phyloP scores from a whole-genome alignment of 371 early-diverging fungal species.

The Rhizopus delemar region DNA sequence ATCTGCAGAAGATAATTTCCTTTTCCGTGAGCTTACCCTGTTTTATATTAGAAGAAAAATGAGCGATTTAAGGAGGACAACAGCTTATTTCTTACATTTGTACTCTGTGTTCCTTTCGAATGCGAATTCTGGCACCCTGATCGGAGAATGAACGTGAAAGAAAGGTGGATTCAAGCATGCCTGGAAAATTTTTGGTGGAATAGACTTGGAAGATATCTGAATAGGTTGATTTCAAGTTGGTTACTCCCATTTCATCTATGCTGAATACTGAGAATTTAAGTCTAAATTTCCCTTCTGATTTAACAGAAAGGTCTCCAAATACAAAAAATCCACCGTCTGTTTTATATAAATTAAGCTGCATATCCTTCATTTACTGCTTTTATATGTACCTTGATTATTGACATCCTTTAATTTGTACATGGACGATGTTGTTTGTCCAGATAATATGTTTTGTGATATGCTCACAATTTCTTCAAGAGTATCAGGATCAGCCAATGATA shows the following conservation, averaged over 20 bases:
- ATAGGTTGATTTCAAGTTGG: slow-evolving; percentile 33
- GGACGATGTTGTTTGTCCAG: slow-evolving; percentile 49
- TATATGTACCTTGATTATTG: slow-evolving; percentile 37
- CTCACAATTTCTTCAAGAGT: slow-evolving; percentile 37
- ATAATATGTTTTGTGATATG: slow-evolving; percentile 42
- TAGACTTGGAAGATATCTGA: slow-evolving; percentile 77
- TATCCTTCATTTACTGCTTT: not conserved
- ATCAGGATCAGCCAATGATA: slow-evolving; percentile 46
- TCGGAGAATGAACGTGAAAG: slow-evolving; percentile 53
- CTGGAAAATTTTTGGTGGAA: slow-evolving; percentile 88
- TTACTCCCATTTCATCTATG: slow-evolving; percentile 54
- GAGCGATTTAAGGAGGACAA: not conserved
- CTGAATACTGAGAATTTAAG: slow-evolving; percentile 90
- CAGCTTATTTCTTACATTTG: slow-evolving; percentile 30
- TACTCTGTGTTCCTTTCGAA: slow-evolving; percentile 52
- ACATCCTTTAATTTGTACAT: slow-evolving; percentile 51
- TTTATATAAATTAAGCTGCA: not conserved
- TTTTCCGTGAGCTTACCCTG: slow-evolving; percentile 1
- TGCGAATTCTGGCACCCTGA: slow-evolving; percentile 54
- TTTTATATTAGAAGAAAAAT: slow-evolving; percentile 3
- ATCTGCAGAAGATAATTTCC: slow-evolving; percentile 13
- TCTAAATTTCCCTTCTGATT: slow-evolving; percentile 86
- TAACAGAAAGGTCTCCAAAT: slow-evolving; percentile 90
- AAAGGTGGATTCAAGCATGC: slow-evolving; percentile 72
- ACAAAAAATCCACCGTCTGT: slow-evolving; percentile 91